Evolutionary conservation across 2,329 filamentous ascomycete species (phyloP).

Genomic region (Rutstroemia sp.): DNA sequence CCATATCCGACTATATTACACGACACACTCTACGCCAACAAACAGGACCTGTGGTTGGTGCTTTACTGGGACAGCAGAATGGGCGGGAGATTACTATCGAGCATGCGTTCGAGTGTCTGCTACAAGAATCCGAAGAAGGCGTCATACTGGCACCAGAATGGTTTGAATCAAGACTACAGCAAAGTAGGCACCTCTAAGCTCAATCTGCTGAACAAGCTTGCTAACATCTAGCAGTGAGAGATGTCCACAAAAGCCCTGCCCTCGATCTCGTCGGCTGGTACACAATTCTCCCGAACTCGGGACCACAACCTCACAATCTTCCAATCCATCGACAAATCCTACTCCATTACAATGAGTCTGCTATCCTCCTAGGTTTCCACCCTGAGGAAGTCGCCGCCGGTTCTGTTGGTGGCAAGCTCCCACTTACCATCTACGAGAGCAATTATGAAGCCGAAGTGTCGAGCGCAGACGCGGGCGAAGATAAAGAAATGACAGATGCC

Average conservation of each 20-base stretch:
- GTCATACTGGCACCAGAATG: constrained; percentile 59
- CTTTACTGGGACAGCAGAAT: constrained; percentile 84
- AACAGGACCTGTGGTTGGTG: constrained; percentile 71
- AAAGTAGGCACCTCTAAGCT: constrained; percentile 55
- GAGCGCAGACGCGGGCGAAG: constrained; percentile 45
- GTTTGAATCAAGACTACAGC: constrained; percentile 73
- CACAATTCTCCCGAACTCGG: constrained; percentile 64
- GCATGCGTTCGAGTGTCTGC: constrained; percentile 79
- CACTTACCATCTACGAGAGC: constrained; percentile 86
- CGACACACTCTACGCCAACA: constrained; percentile 75
- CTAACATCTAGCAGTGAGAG: constrained; percentile 55
- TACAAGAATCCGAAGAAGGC: constrained; percentile 40
- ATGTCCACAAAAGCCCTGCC: constrained; percentile 75
- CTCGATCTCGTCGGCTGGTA: constrained; percentile 93
- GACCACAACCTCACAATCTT: constrained; percentile 60
- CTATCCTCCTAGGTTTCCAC: constrained; percentile 82
- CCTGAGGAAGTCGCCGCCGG: constrained; percentile 48
- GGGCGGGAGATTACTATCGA: constrained; percentile 87
- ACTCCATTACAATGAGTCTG: constrained; percentile 69
- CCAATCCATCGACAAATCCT: constrained; percentile 74
- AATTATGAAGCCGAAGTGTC: constrained; percentile 63
- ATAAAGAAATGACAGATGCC: constrained; percentile 66
- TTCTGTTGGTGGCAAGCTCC: constrained; percentile 69
- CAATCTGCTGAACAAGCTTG: neutral
- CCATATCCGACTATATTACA: constrained; percentile 94